These are phyloP conservation scores for Fraxinus ornus DNA, from an alignment of 305 asterid genomes.

Conservation along the genomic window DNA sequence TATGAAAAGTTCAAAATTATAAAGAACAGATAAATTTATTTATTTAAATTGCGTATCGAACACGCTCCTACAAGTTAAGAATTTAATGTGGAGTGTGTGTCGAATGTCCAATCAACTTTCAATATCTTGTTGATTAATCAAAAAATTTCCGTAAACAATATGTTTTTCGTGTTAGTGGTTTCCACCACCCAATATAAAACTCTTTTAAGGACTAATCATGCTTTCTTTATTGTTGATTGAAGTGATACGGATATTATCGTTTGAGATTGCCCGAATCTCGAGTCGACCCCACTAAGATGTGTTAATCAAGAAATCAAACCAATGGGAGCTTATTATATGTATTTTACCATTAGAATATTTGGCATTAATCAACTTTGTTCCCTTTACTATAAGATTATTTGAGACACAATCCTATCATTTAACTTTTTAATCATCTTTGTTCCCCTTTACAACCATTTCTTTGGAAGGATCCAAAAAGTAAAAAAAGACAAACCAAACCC, in stretches of 20 bases:
- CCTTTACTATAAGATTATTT: conserved; percentile 18
- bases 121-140: conserved; percentile 46
- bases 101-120: conserved; percentile 44
- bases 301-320: conserved; percentile 58
- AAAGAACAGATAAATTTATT: not conserved
- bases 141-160: conserved; percentile 42
- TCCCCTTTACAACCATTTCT: conserved; percentile 59
- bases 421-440: conserved; percentile 60
- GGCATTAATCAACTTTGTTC: conserved; percentile 32
- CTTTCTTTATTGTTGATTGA: conserved; percentile 66
- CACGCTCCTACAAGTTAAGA: not conserved
- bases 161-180: conserved; percentile 48
- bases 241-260: conserved; percentile 61
- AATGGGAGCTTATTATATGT: conserved; percentile 37
- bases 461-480: conserved; percentile 63
- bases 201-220: conserved; percentile 56
- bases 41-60: not conserved
- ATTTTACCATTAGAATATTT: conserved; percentile 39
- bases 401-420: conserved; percentile 50
- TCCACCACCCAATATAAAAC: conserved; percentile 54
- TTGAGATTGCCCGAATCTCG: conserved; percentile 75
- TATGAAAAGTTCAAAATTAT: not conserved
- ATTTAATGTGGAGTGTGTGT: conserved; percentile 21
- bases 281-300: conserved; percentile 56
- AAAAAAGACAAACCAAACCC: conserved; percentile 28